Evolutionary conservation across 2,329 filamentous ascomycete species (phyloP), one percentile per base, ranked within the genome.

Genomic region (Xylariaceae sp.): DNA sequence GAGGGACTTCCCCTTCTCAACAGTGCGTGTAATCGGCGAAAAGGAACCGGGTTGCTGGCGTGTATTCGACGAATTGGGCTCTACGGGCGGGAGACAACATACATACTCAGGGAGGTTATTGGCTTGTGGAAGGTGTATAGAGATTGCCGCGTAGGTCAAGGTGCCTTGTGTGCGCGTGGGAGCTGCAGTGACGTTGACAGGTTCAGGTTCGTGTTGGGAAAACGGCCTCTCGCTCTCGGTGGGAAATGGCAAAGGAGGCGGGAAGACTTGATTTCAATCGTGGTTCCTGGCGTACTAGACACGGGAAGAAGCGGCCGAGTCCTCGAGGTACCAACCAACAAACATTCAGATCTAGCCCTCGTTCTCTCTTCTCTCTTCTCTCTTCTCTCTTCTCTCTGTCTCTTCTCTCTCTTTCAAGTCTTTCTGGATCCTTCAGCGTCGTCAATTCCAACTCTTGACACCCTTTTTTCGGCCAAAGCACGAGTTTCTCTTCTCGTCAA

Each of bases 31-130:
- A n/a, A n/a, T 45, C 42, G 68, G 60, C 62, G 65, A 71, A 62
- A 71, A 62, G 68, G 70, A 68, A 68, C 63, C 67, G 66, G 70
- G 72, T 65, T 70, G 68, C 71, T 72, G 69, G 66, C 67, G 64
- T 65, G 65, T 62, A 66, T 67, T 67, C 70, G 66, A 66, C 65
- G 68, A 68, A 72, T 73, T 74, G 66, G 74, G 67, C 73, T 73
- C 73, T 74, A 74, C 74, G 72, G 73, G 73, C 74, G 75, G 73
- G 68, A 75, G 74, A 71, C 72, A 72, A 70, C 74, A 78, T 80
- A 77, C 78, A 81, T 80, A 73, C 74, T 77, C 74, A 71, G 66
- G 68, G 66, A 73, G 68, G 67, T 72, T 75, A 76, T 76, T 73
- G 72, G 73, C 73, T 71, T 69, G 71, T 72, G 67, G 66, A 69